Base-by-base conservation (phyloP, 1,284 basidiomycete species). In the Puccinia sorghi region DNA sequence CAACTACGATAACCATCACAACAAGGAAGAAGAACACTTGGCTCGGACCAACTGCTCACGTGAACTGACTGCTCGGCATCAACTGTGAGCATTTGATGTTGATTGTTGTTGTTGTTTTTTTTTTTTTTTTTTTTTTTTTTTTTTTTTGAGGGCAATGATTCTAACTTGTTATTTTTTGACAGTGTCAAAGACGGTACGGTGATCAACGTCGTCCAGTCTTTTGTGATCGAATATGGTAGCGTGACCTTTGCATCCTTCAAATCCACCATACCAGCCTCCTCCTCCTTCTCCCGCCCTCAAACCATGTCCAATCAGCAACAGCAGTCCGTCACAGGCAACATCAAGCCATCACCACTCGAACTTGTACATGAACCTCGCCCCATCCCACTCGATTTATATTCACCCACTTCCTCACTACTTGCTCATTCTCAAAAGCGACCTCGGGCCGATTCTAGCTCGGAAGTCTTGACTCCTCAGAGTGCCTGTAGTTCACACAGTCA, bases 201-300 rank as follows among this genome's bases (percentile, higher is more conserved):
- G n/a, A 46, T 67, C 37, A 54, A 59, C 15, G n/a, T 54, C 12
- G 37, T 56, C 11, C 73, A 67, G 32, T 76, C 63, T 2, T 66
- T 76, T 67, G 74, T 69, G 48, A 76, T 76, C 56, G 41, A 69
- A 39, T 69, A 76, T 50, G 74, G 74, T 57, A 37, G 27, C n/a
- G 11, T 76, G 52, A 76, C 74, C 5, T 76, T 76, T 69, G 74
- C 64, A n/a, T 43, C 32, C n/a, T 76, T 76, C 50, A 41, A 57
- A 13, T 69, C 74, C 32, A 37, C 3, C n/a, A 4, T 46, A 61
- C 13, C 43, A 46, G 43, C 43, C 6, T 46, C 43, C 8, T 46
- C 43, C 8, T n/a, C 63, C 39, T 5, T 41, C 32, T 52, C 61
- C 17, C 37, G 46, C 2, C 48, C 73, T 41, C 41, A 27, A 12